Conservation (phyloP, 2,329 filamentous ascomycete genomes). For the Alternaria sp. region DNA sequence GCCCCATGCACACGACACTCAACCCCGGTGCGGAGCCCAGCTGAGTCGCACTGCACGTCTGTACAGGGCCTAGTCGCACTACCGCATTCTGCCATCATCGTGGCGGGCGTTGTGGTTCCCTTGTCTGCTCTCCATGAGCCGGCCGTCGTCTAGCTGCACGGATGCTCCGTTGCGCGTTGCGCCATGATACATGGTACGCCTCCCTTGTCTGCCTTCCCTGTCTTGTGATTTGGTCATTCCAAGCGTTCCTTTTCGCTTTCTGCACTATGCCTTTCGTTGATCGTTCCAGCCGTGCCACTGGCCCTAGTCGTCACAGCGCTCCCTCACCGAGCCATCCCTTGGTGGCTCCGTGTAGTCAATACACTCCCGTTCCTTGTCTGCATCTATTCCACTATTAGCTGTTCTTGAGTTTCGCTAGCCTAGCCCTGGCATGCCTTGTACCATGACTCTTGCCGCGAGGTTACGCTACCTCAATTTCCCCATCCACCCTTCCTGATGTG, state of each 20-base stretch:
- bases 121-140: slow-evolving; percentile 38
- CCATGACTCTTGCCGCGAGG: slow-evolving; percentile 46
- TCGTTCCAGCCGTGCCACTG: slow-evolving; percentile 52
- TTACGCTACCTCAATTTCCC: slow-evolving; percentile 40
- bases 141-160: slow-evolving; percentile 46
- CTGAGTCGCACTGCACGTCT: slow-evolving; percentile 35
- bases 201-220: slow-evolving; percentile 33
- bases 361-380: slow-evolving; percentile 46
- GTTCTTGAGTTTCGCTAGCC: slow-evolving; percentile 39
- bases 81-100: slow-evolving; percentile 41
- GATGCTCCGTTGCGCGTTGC: slow-evolving; percentile 53
- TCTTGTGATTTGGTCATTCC: slow-evolving; percentile 46
- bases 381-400: slow-evolving; percentile 43
- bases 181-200: slow-evolving; percentile 53
- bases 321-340: slow-evolving; percentile 48
- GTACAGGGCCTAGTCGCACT: slow-evolving; percentile 20
- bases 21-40: slow-evolving; percentile 38
- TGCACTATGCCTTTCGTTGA: slow-evolving; percentile 40
- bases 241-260: slow-evolving; percentile 47
- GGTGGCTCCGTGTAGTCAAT: slow-evolving; percentile 44
- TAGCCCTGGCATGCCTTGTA: slow-evolving; percentile 40
- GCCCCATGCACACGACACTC: slow-evolving; percentile 44
- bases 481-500: slow-evolving; percentile 45
- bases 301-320: slow-evolving; percentile 47
- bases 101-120: slow-evolving; percentile 34